Conservation (phyloP, 23 red algal species). For the Pyropia yezoensis region DNA sequence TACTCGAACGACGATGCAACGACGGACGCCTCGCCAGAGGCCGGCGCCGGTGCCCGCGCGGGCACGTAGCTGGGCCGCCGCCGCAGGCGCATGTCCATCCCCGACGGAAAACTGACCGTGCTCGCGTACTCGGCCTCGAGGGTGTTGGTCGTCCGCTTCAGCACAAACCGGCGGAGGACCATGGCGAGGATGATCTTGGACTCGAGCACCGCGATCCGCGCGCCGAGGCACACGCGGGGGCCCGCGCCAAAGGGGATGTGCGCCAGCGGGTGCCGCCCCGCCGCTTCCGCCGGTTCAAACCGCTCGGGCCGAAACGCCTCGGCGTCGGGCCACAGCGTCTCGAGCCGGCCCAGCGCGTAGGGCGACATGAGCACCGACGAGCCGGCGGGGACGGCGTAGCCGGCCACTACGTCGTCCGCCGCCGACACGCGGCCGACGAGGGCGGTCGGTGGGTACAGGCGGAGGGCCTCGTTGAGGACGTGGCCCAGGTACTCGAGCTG, state of each 20-base stretch:
- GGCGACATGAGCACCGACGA: conserved; percentile 19
- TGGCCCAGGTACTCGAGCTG: conserved; percentile 23
- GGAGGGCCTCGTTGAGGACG: conserved; percentile 35
- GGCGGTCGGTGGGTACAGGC: conserved; percentile 24
- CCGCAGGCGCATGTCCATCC: conserved; percentile 22
- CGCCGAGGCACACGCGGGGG: conserved; percentile 22
- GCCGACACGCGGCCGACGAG: conserved; percentile 14
- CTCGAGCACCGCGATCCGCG: conserved; percentile 14
- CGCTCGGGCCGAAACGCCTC: conserved; percentile 19
- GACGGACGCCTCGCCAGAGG: no score
- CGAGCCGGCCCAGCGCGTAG: conserved; percentile 21
- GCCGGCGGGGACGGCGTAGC: conserved; percentile 18
- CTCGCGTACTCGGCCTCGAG: conserved; percentile 11
- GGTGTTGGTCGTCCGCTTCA: conserved; percentile 5
- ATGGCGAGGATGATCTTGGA: conserved; percentile 14
- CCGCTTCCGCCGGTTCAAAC: background rate
- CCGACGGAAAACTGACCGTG: conserved; percentile 13
- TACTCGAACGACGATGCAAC: no score
- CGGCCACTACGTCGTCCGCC: conserved; percentile 9
- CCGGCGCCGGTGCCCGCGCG: conserved; percentile 29
- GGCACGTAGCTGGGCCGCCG: background rate
- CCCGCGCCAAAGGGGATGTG: conserved; percentile 30
- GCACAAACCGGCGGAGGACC: background rate
- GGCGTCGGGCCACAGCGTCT: conserved; percentile 7
- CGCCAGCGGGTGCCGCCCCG: conserved; percentile 7